phyloP scores from a whole-genome alignment of 1,284 basidiomycete genomes.

The Veloboletus limbatus region DNA sequence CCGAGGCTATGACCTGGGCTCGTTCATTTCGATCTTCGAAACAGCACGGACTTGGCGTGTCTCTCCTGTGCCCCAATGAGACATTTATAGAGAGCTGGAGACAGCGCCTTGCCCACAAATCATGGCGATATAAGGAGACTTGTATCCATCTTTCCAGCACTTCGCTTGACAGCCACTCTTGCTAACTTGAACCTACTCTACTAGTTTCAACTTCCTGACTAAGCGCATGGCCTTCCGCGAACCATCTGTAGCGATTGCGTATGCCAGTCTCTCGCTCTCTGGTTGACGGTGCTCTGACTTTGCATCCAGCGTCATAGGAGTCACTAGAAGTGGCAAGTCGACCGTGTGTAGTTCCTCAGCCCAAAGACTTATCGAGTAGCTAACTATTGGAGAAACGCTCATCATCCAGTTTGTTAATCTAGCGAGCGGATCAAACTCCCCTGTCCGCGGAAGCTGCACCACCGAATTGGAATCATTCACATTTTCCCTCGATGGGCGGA shows the following conservation, averaged over 20 bases:
- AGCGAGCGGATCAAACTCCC: conserved; percentile 29
- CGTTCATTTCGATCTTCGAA: conserved; percentile 18
- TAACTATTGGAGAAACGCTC: conserved; percentile 2
- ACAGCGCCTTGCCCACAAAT: conserved; percentile 7
- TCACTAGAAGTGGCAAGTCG: conserved; percentile 42
- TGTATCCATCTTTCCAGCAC: not conserved
- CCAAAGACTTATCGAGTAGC: not conserved
- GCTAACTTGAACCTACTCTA: too few relatives aligned
- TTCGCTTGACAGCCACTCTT: conserved; percentile 2
- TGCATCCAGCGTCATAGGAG: conserved; percentile 38
- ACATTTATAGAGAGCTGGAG: conserved; percentile 3
- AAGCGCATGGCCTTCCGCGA: conserved; percentile 13
- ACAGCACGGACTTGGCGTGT: conserved; percentile 19
- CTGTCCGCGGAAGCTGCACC: conserved; percentile 23
- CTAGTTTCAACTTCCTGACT: conserved; percentile 1
- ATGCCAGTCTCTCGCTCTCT: conserved; percentile 9
- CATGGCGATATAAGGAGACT: conserved; percentile 22
- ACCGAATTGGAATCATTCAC: conserved; percentile 21
- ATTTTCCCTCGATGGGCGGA: conserved; percentile 23
- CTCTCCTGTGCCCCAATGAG: conserved; percentile 11
- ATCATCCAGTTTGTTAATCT: conserved; percentile 33
- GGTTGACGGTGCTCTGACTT: conserved; percentile 3
- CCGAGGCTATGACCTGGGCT: conserved; percentile 22
- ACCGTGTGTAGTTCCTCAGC: conserved; percentile 29
- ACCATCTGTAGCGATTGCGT: conserved; percentile 24